Base-by-base conservation (phyloP, 169 alveolate genomes). In the Eimeria falciformis region DNA sequence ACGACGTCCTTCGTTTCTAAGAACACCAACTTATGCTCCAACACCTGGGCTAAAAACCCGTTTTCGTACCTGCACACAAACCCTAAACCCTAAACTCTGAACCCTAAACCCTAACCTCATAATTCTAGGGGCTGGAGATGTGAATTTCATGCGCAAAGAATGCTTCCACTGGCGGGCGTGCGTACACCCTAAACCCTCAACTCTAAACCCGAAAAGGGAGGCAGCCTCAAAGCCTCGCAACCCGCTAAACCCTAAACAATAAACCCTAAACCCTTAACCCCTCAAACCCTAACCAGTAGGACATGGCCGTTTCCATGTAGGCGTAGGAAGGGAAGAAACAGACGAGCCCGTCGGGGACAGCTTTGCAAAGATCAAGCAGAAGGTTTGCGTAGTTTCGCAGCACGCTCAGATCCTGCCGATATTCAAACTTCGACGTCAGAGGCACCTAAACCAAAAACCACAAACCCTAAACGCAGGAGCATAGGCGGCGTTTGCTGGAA, bases 1-100 rank as follows among this genome's bases (percentile, higher is more conserved):
- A 97, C 98, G 25, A 98, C 98, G 93, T 98, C 99, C 82, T 98
- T 98, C 1, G 99, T 98, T 95, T 99, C 99, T 29, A 99, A 96
- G 93, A 98, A 98, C 3, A 99, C 95, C 65, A 98, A 95, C 94
- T 99, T 99, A 94, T 98, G 98, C 75, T 97, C 98, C 96, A 97
- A 95, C 25, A 98, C 96, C 66, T 96, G 94, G 68, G 99, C 97
- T 45, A 98, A 92, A 37, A 98, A 95, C 6, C 99, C 99, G 91
- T 97, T 96, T 88, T 98, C 99, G 83, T 98, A 98, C 99, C 99
- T 98, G 93, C 94, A 95, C 65, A 83, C 33, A 93, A 18, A n/a
- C 18, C 75, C 43, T 33, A 40, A 71, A 71, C 82, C 78, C 62
- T 55, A 53, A 71, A 71, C 82, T 56, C 82, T 40, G 40, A 29